phyloP scores from a whole-genome alignment of 495 filamentous ascomycete genomes.

The Glonium stellatum region DNA sequence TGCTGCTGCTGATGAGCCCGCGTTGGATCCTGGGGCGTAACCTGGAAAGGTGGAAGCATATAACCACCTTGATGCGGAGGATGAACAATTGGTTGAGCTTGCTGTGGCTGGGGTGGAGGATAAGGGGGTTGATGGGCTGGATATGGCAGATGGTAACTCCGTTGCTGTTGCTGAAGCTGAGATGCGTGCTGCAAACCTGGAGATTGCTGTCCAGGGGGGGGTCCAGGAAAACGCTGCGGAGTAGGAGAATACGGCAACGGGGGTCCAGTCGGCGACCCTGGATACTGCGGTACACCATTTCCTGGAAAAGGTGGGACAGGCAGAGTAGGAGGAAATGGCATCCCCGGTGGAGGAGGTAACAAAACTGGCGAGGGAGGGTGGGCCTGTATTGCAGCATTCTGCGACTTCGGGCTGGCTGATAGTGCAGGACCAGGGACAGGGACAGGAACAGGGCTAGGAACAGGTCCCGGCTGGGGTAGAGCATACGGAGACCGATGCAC shows the following conservation, averaged over 20 bases:
- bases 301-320: constrained; percentile 11
- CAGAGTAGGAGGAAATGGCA: constrained; percentile 16
- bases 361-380: neutral
- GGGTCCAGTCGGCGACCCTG: constrained; percentile 8
- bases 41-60: constrained; percentile 37
- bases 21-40: constrained; percentile 28
- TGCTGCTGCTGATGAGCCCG: constrained; percentile 18
- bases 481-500: constrained; percentile 31
- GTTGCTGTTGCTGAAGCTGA: constrained; percentile 21
- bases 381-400: constrained; percentile 16
- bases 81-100: constrained; percentile 17
- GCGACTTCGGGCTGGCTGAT: constrained; percentile 17
- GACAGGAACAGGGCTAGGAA: constrained; percentile 1
- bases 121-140: constrained; percentile 13
- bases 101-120: constrained; percentile 13
- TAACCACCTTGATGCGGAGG: constrained; percentile 32
- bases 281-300: constrained; percentile 29
- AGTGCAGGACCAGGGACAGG: constrained; percentile 1
- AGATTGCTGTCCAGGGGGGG: constrained; percentile 5
- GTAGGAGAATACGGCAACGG: constrained; percentile 14
- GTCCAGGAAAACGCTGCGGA: constrained; percentile 17
- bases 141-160: constrained; percentile 22
- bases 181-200: constrained; percentile 4
- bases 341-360: constrained; percentile 26
- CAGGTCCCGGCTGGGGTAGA: constrained; percentile 16